phyloP scores from a whole-genome alignment of 768 basidiomycete genomes.

The Hericium erinaceus region DNA sequence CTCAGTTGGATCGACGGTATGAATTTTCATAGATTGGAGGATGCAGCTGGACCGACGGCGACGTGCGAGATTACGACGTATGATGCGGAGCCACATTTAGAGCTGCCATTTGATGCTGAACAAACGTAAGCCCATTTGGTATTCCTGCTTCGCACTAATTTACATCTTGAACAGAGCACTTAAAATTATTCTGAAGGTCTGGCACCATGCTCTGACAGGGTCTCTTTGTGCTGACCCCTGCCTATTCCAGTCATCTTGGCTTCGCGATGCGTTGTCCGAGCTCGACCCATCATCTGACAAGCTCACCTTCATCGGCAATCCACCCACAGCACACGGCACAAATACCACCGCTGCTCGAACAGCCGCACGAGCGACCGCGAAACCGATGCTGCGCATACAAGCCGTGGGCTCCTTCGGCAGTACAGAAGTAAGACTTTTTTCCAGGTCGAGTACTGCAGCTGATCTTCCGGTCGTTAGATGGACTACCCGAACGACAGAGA shows the following conservation, averaged over 20 bases:
- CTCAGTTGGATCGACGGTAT: not conserved
- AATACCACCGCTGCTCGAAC: slow-evolving; percentile 13
- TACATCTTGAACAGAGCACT: slow-evolving; percentile 38
- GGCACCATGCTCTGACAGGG: not conserved
- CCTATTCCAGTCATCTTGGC: slow-evolving; percentile 66
- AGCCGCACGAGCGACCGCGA: slow-evolving; percentile 18
- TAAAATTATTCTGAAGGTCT: slow-evolving; percentile 79
- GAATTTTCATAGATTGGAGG: slow-evolving; percentile 48
- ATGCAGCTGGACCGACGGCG: slow-evolving; percentile 73
- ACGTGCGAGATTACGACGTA: slow-evolving; percentile 83
- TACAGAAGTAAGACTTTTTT: slow-evolving; percentile 53
- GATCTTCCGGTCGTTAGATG: slow-evolving; percentile 43
- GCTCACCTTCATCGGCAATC: slow-evolving; percentile 75
- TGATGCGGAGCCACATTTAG: slow-evolving; percentile 72
- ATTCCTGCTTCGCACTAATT: slow-evolving; percentile 4
- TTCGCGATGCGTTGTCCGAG: slow-evolving; percentile 86
- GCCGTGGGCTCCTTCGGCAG: slow-evolving; percentile 78
- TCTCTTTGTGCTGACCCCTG: not conserved
- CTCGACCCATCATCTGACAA: slow-evolving; percentile 83
- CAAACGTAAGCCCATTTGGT: slow-evolving; percentile 37
- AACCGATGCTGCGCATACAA: slow-evolving; percentile 70
- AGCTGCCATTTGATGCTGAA: slow-evolving; percentile 68
- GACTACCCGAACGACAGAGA: slow-evolving; percentile 93
- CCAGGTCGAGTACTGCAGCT: not conserved
- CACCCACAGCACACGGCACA: slow-evolving; percentile 27